phyloP scores from a whole-genome alignment of 495 filamentous ascomycete species.

The Hyaloscypha finlandica region DNA sequence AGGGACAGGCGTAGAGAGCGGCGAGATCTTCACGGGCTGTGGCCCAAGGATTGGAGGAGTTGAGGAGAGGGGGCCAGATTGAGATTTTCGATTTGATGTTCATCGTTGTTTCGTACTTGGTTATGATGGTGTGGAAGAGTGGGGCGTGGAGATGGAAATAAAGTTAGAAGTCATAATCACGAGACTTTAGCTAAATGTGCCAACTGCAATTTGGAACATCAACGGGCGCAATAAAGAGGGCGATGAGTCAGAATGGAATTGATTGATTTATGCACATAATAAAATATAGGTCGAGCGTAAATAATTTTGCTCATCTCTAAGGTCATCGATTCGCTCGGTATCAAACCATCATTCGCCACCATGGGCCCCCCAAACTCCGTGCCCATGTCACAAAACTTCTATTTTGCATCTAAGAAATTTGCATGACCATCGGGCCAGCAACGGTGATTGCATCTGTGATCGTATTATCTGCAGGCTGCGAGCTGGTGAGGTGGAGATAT shows the following conservation, averaged over 20 bases:
- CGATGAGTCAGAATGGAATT: neutral
- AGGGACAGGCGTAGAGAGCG: slow-evolving; percentile 54
- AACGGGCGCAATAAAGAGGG: neutral
- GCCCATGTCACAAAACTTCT: neutral
- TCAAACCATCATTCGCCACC: neutral
- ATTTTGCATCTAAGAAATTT: slow-evolving; percentile 43
- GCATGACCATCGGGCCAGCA: slow-evolving; percentile 49
- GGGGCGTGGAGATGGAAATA: neutral
- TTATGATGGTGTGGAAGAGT: neutral
- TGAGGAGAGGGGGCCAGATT: slow-evolving; percentile 67
- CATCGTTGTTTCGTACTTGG: neutral
- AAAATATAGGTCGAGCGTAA: slow-evolving; percentile 11
- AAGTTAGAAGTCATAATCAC: neutral
- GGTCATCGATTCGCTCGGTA: neutral
- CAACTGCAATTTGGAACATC: too few species aligned
- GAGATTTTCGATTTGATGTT: neutral
- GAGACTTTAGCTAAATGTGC: neutral
- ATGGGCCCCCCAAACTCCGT: neutral
- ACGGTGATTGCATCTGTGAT: slow-evolving; percentile 47
- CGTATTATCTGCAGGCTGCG: slow-evolving; percentile 38
- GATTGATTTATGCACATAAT: slow-evolving; percentile 6
- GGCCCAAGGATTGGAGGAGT: slow-evolving; percentile 72
- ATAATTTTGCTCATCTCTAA: slow-evolving; percentile 10
- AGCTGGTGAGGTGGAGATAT: slow-evolving; percentile 47
- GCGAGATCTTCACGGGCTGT: slow-evolving; percentile 58